Evolutionary conservation across 1,284 basidiomycete species (phyloP).

Genomic region (Pyrrhoderma lamaoense): DNA sequence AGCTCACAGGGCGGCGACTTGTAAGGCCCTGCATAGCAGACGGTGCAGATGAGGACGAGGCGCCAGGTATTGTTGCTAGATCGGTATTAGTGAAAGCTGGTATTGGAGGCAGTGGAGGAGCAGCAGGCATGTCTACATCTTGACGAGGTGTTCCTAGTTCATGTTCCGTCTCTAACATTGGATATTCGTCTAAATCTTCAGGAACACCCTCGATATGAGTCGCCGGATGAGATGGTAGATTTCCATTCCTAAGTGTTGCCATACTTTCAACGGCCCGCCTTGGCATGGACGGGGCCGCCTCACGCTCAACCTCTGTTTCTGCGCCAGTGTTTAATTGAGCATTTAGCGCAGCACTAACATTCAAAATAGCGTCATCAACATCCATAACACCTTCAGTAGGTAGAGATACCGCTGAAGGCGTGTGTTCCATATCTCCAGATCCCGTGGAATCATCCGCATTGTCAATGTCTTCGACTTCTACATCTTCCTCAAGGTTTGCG

Average conservation of each 20-base stretch:
- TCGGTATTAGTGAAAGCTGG: too few relatives aligned
- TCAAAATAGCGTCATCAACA: conserved; percentile 6
- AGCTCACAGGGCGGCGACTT: conserved; percentile 18
- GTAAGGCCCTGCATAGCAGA: conserved; percentile 3
- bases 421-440: conserved; percentile 23
- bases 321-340: conserved; percentile 33
- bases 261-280: conserved; percentile 14
- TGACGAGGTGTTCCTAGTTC: not conserved
- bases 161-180: conserved; percentile 3
- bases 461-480: conserved; percentile 45
- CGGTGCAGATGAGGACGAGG: too few relatives aligned
- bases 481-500: conserved; percentile 93
- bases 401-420: not conserved
- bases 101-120: too few relatives aligned
- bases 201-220: conserved; percentile 9
- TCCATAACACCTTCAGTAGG: conserved; percentile 4
- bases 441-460: conserved; percentile 16
- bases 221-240: not conserved
- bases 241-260: conserved; percentile 21
- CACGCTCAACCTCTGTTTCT: conserved; percentile 53
- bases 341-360: not conserved
- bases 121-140: too few relatives aligned
- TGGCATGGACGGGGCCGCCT: conserved; percentile 21
- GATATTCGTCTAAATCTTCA: conserved; percentile 14
- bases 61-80: too few relatives aligned